Base-by-base conservation (phyloP, 768 basidiomycete genomes). In the Naganishia vaughanmartiniae region DNA sequence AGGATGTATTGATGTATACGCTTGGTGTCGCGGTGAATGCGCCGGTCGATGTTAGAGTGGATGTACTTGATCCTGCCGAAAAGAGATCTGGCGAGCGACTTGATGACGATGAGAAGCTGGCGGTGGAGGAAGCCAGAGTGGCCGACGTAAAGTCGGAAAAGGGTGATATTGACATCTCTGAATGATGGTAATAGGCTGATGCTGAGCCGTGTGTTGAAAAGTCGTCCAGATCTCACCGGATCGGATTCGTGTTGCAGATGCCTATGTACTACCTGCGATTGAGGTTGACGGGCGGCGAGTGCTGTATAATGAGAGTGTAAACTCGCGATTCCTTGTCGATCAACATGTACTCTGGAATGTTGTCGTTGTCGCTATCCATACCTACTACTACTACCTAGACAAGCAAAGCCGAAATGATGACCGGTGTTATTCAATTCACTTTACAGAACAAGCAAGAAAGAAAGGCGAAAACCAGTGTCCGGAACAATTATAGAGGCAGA, bases 1-100 rank as follows among this genome's bases (percentile, higher is more conserved):
- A 63, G 26, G 60, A 63, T 21, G 60, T 63, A 28, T 63, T 63
- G 36, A 63, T 63, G 39, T 63, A 63, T 26, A 63, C 60, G 39
- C 60, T 63, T 30, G 60, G 28, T 4, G 39, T 63, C 15, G 36
- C 60, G 15, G 60, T 63, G 14, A 63, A 14, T 4, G 60, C 26
- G 19, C 39, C 9, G 4, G 36, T 46, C 39, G 60, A 34, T 30
- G 14, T 19, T 15, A 17, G 28, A 21, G 30, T 26, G 30, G 30
- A 11, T 14, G 39, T 45, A 17, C 42, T 45, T 34, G 39, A 11
- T 5, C 39, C 60, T 11, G 60, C 26, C 19, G 57, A 39, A 28
- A 17, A 21, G n/a, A 31, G 15, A 12, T 58, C 34, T 7, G 57
- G 34, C n/a, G 57, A 2, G 7, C n/a, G 34, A 39, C n/a, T 31